Evolutionary conservation across 805 yeast genomes (phyloP).

Genomic region (Lachancea sp.): DNA sequence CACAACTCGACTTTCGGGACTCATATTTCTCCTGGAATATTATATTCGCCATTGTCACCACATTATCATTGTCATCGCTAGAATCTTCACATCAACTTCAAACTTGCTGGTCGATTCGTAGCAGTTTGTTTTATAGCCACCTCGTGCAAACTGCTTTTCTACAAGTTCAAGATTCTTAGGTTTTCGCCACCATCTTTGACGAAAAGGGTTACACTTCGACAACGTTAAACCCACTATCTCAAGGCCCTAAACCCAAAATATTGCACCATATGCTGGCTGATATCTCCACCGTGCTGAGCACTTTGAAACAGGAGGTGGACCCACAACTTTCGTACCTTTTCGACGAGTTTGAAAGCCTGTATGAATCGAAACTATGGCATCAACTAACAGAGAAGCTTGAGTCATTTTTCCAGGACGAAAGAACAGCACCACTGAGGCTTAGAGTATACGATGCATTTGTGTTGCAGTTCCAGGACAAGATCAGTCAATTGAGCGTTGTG

Average conservation of each 20-base stretch:
- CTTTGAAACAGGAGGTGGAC: conserved; percentile 61
- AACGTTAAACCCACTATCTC: background rate
- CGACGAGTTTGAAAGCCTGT: conserved; percentile 61
- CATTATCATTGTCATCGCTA: no score
- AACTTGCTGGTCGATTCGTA: background rate
- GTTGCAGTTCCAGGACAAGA: conserved; percentile 54
- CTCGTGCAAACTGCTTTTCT: background rate
- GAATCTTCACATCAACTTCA: no score
- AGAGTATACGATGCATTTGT: conserved; percentile 70
- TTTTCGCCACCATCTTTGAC: background rate
- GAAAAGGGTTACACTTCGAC: background rate
- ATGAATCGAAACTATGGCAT: conserved; percentile 91
- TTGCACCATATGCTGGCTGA: conserved; percentile 15
- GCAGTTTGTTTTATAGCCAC: background rate
- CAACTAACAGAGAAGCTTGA: conserved; percentile 70
- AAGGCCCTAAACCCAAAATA: background rate
- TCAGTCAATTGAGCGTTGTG: conserved; percentile 74
- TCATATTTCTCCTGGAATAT: no score
- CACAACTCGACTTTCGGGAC: no score
- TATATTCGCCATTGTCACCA: no score
- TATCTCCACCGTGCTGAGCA: conserved; percentile 28
- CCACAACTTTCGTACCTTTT: conserved; percentile 51
- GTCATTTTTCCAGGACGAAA: conserved; percentile 52
- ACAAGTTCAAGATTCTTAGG: background rate
- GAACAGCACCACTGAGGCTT: conserved; percentile 49